These are phyloP conservation scores for Petrea volubilis DNA, from an alignment of 257 asterid genomes.

Conservation along the genomic window DNA sequence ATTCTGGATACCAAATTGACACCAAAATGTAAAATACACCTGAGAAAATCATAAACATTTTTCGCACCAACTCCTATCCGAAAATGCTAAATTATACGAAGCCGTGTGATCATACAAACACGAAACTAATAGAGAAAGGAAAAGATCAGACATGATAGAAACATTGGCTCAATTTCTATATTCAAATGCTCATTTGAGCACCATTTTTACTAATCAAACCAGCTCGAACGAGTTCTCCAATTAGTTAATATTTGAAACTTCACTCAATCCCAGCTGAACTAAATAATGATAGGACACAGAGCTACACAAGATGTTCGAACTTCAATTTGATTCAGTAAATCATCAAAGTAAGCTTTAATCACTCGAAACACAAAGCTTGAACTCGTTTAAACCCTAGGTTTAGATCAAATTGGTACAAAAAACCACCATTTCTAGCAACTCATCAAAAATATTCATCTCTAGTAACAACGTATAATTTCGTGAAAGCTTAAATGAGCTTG, in stretches of 20 bases:
- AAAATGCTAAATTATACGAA: neutral
- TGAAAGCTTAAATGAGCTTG: conserved; percentile 56
- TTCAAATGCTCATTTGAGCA: neutral
- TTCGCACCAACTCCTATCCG: neutral
- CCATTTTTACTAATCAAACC: neutral
- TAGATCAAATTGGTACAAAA: neutral
- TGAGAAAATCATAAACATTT: neutral
- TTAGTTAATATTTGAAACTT: neutral
- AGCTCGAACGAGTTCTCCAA: neutral
- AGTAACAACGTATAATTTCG: neutral
- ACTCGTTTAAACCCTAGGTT: conserved; percentile 7
- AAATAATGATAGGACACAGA: neutral
- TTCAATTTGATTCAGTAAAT: neutral
- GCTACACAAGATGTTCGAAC: neutral
- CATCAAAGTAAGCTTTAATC: conserved; percentile 20
- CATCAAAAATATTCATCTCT: conserved; percentile 19
- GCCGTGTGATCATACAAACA: neutral
- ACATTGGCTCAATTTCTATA: neutral
- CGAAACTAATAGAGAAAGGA: neutral
- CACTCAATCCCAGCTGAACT: neutral
- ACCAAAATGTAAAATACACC: neutral
- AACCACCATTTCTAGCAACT: neutral
- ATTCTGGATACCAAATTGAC: neutral
- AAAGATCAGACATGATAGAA: neutral
- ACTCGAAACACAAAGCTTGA: neutral